Percentiles rank a stretch among this genome's conserved stretches.
These are phyloP conservation scores for Aspergillus bertholletiae DNA, from an alignment of 495 filamentous ascomycete genomes.

Conservation along the genomic window DNA sequence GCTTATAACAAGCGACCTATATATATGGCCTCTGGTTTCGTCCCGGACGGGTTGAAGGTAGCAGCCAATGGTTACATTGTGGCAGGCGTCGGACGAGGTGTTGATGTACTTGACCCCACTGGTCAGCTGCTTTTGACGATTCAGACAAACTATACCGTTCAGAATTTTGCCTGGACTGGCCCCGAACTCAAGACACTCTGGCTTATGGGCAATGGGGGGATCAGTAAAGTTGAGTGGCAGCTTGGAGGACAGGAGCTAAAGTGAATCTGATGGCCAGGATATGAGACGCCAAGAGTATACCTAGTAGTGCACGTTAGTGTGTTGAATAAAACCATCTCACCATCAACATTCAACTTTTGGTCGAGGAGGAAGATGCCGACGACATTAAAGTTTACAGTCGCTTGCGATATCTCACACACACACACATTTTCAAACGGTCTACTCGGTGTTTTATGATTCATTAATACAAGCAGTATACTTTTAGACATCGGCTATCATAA, in stretches of 20 bases:
- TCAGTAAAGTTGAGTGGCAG: slow-evolving; percentile 23
- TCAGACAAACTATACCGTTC: slow-evolving; percentile 27
- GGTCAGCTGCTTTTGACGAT: slow-evolving; percentile 25
- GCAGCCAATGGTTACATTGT: slow-evolving; percentile 24
- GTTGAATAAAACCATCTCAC: too few relatives aligned
- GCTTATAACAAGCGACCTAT: slow-evolving; percentile 25
- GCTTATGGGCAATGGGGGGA: slow-evolving; percentile 23
- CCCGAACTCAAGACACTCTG: slow-evolving; percentile 21
- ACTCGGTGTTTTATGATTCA: neutral
- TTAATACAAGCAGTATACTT: neutral
- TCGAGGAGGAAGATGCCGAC: too few relatives aligned
- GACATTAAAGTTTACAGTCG: too few relatives aligned
- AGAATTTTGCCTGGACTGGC: slow-evolving; percentile 30
- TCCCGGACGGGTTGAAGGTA: slow-evolving; percentile 29
- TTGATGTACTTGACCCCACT: slow-evolving; percentile 25
- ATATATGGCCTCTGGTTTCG: slow-evolving; percentile 17
- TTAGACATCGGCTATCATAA: neutral
- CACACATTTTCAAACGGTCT: neutral
- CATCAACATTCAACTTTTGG: too few relatives aligned
- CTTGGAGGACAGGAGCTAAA: slow-evolving; percentile 17
- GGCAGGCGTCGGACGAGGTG: slow-evolving; percentile 14
- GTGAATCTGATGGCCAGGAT: neutral
- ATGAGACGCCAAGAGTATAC: neutral
- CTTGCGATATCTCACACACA: too few relatives aligned
- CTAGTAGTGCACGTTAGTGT: too few relatives aligned